Evolutionary conservation across 163 green algal species (phyloP).

Genomic region (Chlamydomonas reinhardtii): DNA sequence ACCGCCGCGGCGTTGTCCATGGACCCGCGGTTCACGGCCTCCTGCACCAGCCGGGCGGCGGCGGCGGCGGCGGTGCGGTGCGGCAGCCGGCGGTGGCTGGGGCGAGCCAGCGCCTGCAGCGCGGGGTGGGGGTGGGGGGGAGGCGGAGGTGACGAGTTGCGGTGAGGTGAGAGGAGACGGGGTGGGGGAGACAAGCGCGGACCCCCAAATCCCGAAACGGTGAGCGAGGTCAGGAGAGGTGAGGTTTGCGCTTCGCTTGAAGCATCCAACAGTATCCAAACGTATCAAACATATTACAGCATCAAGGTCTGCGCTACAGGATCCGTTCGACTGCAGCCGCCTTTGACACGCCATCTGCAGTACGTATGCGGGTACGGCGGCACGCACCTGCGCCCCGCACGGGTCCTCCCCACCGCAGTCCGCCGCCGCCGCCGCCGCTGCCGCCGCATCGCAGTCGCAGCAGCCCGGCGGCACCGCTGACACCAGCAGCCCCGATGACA

Average conservation of each 20-base stretch:
- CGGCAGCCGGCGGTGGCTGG: neutral
- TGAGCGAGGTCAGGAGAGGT: too few species aligned
- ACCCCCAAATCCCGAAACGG: too few species aligned
- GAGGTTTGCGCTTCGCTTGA: too few species aligned
- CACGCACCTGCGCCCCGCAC: neutral
- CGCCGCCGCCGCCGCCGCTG: neutral
- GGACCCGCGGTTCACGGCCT: conserved; percentile 64
- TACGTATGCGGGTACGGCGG: too few species aligned
- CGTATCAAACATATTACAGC: too few species aligned
- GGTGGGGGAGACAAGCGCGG: too few species aligned
- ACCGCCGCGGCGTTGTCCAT: conserved; percentile 71
- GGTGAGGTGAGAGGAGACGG: neutral
- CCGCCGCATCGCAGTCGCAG: conserved; percentile 5
- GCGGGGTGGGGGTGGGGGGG: neutral
- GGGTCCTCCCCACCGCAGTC: neutral
- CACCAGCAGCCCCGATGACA: neutral
- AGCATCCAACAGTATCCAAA: too few species aligned
- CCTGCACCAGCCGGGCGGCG: conserved; percentile 48
- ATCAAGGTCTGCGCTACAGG: too few species aligned
- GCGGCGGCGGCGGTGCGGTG: conserved; percentile 14
- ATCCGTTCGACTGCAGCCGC: too few species aligned
- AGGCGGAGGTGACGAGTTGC: neutral
- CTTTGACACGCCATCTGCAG: too few species aligned
- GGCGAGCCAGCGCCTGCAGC: conserved; percentile 1
- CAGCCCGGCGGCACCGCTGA: neutral